Evolutionary conservation across 805 yeast species (phyloP), one percentile per base, ranked within the genome.

Genomic region (Ogataea kodamae): DNA sequence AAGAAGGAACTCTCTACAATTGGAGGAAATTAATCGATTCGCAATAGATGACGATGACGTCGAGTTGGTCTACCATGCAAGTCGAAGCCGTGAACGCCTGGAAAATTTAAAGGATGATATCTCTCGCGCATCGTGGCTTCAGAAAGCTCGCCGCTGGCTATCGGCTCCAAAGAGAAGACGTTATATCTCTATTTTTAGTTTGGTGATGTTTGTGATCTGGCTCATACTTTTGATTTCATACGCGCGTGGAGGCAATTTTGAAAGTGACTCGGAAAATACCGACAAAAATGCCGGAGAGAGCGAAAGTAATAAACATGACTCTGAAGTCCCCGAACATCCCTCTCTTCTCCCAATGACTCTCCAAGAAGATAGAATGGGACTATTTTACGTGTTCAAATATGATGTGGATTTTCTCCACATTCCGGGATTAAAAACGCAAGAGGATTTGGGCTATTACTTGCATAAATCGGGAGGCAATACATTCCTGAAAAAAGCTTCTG

Each of bases 391-490:
- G 3, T 54, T 48, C 38, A 46, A 47, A 3, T 45, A 45, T 15
- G 34, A 37, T 18, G 37, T 37, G 51, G 24, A 45, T 7, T 57
- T 60, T 29, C 34, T 60, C n/a, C 48, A 54, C 11, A 37, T 38
- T 12, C 34, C 41, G 53, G 41, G 52, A 55, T 4, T 45, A 38
- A 9, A 59, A 55, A 5, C 52, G 15, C 52, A 50, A 6, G 46
- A 46, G 5, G 80, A 74, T 39, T 68, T 71, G 20, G 80, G 79
- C 2, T 49, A 63, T 12, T 68, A 69, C 32, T 2, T 60, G 1
- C 46, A 43, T 19, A 27, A 26, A 22, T 26, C 38, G 4, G 56
- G 48, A 6, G 14, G 40, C 5, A 26, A 34, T 2, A 37, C 37
- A 17, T 18, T 42, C 24, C 42, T 48, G 23, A 46, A 38, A 30